Percentiles rank a stretch among this genome's conserved stretches.
Evolutionary conservation across 352 stramenopile species (phyloP).

Genomic region (Phytophthora sp.): DNA sequence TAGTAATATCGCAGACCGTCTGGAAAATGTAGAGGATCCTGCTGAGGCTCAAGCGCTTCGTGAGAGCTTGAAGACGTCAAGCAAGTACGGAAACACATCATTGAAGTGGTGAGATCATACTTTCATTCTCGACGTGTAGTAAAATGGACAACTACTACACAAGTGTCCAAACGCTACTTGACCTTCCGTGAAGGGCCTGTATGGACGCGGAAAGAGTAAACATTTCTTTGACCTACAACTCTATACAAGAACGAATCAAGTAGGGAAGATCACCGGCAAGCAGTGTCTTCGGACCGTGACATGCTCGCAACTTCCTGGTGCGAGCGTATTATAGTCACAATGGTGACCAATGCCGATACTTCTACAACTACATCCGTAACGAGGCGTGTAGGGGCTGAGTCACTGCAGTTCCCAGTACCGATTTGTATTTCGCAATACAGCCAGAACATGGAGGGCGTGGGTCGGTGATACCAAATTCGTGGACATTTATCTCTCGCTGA

Average conservation of each 20-base stretch:
- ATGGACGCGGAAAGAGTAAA: neutral
- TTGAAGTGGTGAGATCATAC: neutral
- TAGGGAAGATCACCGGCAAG: neutral
- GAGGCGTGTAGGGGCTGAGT: neutral
- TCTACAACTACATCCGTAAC: neutral
- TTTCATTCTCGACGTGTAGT: neutral
- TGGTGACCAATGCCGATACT: neutral
- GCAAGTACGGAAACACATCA: neutral
- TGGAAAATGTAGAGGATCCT: neutral
- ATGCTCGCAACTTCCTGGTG: neutral
- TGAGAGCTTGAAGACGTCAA: neutral
- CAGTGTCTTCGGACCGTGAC: neutral
- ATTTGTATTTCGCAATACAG: neutral
- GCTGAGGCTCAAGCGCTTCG: neutral
- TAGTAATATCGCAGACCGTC: neutral
- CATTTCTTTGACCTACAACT: neutral
- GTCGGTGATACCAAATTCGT: neutral
- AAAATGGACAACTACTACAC: constrained; percentile 1
- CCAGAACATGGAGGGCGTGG: no score
- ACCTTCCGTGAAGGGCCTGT: neutral
- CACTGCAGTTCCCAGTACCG: neutral
- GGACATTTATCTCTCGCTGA: neutral
- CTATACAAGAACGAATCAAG: neutral
- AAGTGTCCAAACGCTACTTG: neutral
- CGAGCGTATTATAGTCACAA: neutral